Percentiles rank a stretch among this genome's conserved stretches.
These are phyloP conservation scores for Salvia hispanica DNA, from an alignment of 257 asterid genomes.

Conservation along the genomic window DNA sequence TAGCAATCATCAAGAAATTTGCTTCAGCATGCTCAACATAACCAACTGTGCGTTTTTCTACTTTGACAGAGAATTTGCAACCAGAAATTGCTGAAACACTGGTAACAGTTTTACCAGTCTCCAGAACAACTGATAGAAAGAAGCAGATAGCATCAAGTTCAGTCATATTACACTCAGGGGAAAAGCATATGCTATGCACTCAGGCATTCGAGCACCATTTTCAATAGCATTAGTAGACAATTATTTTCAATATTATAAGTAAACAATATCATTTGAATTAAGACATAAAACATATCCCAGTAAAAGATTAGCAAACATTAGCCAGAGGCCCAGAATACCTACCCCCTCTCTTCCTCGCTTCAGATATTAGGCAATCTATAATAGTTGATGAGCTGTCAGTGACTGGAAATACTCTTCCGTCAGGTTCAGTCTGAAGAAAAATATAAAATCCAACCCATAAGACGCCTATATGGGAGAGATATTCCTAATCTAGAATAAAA, in stretches of 20 bases:
- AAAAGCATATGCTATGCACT: constrained; percentile 16
- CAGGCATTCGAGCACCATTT: background rate
- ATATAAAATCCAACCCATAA: constrained; percentile 27
- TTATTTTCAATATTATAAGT: too few species aligned
- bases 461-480: constrained; percentile 1
- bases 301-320: constrained; percentile 20
- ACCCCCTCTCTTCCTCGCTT: constrained; percentile 85
- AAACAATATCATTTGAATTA: constrained; percentile 11
- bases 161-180: constrained; percentile 7
- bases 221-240: background rate
- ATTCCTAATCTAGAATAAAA: background rate
- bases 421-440: constrained; percentile 71
- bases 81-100: constrained; percentile 55
- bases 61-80: constrained; percentile 66
- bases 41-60: constrained; percentile 68
- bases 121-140: constrained; percentile 60
- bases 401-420: constrained; percentile 93
- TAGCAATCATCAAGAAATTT: constrained; percentile 75
- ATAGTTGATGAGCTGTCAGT: constrained; percentile 81
- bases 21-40: constrained; percentile 63
- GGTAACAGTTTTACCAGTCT: constrained; percentile 78
- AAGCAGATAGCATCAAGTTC: constrained; percentile 38
- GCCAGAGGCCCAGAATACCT: constrained; percentile 26
- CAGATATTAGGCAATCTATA: constrained; percentile 82
- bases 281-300: constrained; percentile 5